phyloP scores from a whole-genome alignment of 345 rosid genomes.

The Xanthoceras sorbifolium region DNA sequence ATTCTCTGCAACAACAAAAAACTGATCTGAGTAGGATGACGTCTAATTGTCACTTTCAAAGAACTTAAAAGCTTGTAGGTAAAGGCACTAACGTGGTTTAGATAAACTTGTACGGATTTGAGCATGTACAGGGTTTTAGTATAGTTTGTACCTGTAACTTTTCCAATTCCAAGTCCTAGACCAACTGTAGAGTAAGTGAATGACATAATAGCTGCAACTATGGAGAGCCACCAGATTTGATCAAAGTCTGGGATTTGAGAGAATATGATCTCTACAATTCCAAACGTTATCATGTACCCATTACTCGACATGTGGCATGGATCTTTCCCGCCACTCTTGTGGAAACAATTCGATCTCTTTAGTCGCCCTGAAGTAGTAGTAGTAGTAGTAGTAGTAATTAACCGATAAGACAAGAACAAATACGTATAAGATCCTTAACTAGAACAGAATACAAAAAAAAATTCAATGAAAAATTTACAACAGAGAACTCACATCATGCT shows the following conservation, averaged over 20 bases:
- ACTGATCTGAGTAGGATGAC: too few relatives aligned
- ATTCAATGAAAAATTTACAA: background rate
- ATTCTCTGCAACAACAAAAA: slow-evolving; percentile 51
- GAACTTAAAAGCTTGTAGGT: too few relatives aligned
- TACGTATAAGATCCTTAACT: background rate
- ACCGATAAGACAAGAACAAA: background rate
- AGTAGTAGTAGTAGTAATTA: too few relatives aligned
- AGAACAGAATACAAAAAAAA: background rate
- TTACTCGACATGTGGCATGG: slow-evolving; percentile 79
- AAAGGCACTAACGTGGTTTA: too few relatives aligned
- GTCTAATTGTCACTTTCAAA: too few relatives aligned
- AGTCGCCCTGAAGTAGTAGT: slow-evolving; percentile 53
- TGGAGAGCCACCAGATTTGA: slow-evolving; percentile 84
- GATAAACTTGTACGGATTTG: background rate
- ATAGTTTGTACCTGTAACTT: slow-evolving; percentile 51
- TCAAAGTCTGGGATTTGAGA: slow-evolving; percentile 87
- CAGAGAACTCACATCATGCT: slow-evolving; percentile 50
- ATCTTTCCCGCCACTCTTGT: slow-evolving; percentile 60
- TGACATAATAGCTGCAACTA: slow-evolving; percentile 83
- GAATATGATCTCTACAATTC: slow-evolving; percentile 62
- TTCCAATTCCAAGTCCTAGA: slow-evolving; percentile 70
- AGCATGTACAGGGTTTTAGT: background rate
- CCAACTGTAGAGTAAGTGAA: slow-evolving; percentile 75
- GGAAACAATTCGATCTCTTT: slow-evolving; percentile 83
- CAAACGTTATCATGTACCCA: slow-evolving; percentile 75